Evolutionary conservation across 805 yeast species (phyloP).

Genomic region (Blastobotrys attinorum): DNA sequence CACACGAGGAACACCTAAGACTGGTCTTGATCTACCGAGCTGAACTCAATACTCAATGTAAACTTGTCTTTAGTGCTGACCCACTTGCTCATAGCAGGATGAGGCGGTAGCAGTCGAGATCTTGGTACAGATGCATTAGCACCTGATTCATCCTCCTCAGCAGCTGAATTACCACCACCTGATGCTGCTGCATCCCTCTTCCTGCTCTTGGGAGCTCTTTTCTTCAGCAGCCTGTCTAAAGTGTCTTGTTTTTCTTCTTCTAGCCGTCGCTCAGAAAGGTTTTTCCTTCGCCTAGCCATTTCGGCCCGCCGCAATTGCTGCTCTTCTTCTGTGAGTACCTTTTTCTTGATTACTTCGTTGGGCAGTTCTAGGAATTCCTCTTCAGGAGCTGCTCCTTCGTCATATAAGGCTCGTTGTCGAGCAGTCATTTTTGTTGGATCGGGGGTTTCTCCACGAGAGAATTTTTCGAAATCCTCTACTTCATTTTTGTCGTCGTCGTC

Average conservation of each 20-base stretch:
- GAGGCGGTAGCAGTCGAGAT: conserved; percentile 20
- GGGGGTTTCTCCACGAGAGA: conserved; percentile 9
- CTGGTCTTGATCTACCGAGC: no score
- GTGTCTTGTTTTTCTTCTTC: conserved; percentile 95
- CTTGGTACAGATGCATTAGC: conserved; percentile 1
- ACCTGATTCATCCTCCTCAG: conserved; percentile 12
- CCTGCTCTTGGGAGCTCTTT: conserved; percentile 53
- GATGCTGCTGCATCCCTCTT: conserved; percentile 16
- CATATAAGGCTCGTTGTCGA: conserved; percentile 30
- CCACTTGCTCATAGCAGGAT: conserved; percentile 28
- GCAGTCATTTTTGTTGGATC: conserved; percentile 30
- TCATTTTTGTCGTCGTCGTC: conserved; percentile 5
- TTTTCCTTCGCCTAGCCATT: conserved; percentile 79
- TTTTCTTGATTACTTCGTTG: conserved; percentile 35
- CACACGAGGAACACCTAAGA: no score
- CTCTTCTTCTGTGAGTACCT: conserved; percentile 74
- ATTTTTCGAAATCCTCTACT: conserved; percentile 10
- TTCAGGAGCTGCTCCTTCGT: conserved; percentile 20
- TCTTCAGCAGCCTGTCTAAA: conserved; percentile 71
- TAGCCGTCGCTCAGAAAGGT: conserved; percentile 67
- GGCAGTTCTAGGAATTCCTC: conserved; percentile 26
- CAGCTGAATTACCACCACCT: conserved; percentile 7
- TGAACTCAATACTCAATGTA: conserved; percentile 18
- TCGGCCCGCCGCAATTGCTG: conserved; percentile 75
- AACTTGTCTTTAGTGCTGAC: conserved; percentile 13